Evolutionary conservation across 2,329 filamentous ascomycete species (phyloP).

Genomic region (Mycocentrospora acerina): DNA sequence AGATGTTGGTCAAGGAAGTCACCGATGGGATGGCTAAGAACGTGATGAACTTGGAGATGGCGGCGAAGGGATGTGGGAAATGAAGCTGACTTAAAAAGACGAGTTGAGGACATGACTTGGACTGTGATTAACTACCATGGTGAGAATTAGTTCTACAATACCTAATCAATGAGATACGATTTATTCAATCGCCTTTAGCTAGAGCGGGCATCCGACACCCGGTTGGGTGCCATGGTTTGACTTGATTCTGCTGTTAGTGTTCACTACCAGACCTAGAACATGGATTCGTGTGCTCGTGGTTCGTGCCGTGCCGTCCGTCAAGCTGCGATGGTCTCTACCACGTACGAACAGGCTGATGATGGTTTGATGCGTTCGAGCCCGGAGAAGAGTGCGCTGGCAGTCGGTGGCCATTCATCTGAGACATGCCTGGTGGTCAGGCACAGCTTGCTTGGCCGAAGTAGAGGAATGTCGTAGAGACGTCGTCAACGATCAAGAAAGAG

Average conservation of each 20-base stretch:
- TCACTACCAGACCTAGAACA: conserved; percentile 21
- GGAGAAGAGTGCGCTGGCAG: conserved; percentile 28
- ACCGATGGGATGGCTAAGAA: no score
- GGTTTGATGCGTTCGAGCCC: conserved; percentile 17
- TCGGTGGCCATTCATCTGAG: conserved; percentile 18
- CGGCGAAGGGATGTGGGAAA: no score
- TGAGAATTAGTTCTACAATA: no score
- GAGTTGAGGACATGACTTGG: no score
- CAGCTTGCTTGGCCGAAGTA: conserved; percentile 19
- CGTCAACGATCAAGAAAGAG: conserved; percentile 19
- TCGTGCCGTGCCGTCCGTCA: conserved; percentile 19
- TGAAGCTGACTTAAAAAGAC: no score
- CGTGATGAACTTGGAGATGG: no score
- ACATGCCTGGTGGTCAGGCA: conserved; percentile 20
- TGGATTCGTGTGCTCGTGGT: conserved; percentile 18
- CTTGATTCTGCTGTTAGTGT: conserved; percentile 7
- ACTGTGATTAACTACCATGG: no score
- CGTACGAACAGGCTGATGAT: conserved; percentile 13
- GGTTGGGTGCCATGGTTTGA: no score
- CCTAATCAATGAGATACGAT: no score
- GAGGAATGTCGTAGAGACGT: conserved; percentile 18
- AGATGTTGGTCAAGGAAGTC: no score
- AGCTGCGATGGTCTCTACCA: conserved; percentile 9
- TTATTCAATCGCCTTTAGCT: no score
- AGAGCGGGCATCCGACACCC: no score